These are phyloP conservation scores for Russula dissimulans DNA, from an alignment of 768 basidiomycete species.

Conservation along the genomic window DNA sequence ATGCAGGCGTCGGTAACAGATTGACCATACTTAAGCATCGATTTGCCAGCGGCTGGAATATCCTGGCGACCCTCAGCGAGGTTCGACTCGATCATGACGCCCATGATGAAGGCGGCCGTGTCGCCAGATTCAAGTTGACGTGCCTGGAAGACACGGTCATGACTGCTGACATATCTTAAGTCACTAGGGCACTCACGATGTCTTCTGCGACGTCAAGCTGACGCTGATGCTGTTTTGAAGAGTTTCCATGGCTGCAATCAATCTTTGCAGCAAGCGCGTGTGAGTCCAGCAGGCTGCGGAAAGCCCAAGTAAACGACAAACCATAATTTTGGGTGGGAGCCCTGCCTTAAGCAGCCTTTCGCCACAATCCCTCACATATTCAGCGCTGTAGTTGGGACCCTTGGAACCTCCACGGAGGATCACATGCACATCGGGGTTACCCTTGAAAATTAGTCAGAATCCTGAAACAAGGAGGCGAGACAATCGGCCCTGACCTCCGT, in stretches of 20 bases:
- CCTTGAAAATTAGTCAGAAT: conserved; percentile 35
- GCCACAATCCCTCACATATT: conserved; percentile 69
- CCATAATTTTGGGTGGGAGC: conserved; percentile 79
- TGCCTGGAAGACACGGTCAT: conserved; percentile 37
- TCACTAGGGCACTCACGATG: conserved; percentile 47
- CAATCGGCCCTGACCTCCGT: conserved; percentile 50
- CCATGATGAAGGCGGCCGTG: conserved; percentile 69
- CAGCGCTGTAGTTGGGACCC: conserved; percentile 82
- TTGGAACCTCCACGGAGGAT: conserved; percentile 86
- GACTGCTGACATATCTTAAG: conserved; percentile 13
- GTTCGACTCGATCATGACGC: conserved; percentile 95
- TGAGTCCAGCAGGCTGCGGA: background rate
- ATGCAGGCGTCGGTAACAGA: conserved; percentile 88
- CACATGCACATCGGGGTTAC: conserved; percentile 86
- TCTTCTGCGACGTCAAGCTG: conserved; percentile 87
- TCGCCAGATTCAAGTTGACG: conserved; percentile 63
- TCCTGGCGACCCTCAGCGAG: conserved; percentile 82
- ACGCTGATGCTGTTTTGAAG: conserved; percentile 80
- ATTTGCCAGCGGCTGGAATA: conserved; percentile 62
- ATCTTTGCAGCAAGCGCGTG: conserved; percentile 40
- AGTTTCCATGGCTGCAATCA: conserved; percentile 96
- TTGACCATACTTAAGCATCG: conserved; percentile 71
- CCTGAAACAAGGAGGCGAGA: background rate
- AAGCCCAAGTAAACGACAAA: conserved; percentile 25
- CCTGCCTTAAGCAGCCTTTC: conserved; percentile 73